Conservation (phyloP, 2,329 filamentous ascomycete genomes). For the Aureobasidium sp. region DNA sequence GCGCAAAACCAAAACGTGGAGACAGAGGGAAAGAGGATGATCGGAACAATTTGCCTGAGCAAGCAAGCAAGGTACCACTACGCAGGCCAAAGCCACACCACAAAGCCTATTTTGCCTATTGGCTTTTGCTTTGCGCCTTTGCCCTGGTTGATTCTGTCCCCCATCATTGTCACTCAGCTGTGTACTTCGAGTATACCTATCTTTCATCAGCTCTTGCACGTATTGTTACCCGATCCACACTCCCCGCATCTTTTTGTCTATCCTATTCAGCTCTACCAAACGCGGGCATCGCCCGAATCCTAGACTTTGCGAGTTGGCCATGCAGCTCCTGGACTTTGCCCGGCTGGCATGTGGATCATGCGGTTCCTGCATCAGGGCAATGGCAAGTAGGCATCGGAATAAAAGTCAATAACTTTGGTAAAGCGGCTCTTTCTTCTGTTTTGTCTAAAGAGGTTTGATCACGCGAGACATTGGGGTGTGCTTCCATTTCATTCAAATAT, state of each 20-base stretch:
- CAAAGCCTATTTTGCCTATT: neutral
- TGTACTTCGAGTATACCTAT: neutral
- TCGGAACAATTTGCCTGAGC: neutral
- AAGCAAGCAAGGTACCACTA: neutral
- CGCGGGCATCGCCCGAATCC: neutral
- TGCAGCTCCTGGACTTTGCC: no score
- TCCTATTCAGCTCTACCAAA: neutral
- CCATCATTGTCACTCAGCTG: neutral
- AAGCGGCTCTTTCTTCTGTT: neutral
- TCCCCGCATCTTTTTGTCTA: neutral
- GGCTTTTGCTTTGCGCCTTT: no score
- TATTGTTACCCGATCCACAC: neutral
- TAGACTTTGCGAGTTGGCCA: neutral
- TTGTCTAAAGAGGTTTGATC: neutral
- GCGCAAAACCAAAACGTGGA: neutral
- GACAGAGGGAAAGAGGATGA: neutral
- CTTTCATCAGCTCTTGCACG: neutral
- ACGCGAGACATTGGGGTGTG: neutral
- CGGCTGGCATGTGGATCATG: no score
- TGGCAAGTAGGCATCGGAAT: neutral
- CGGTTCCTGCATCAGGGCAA: constrained; percentile 1
- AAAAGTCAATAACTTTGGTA: neutral
- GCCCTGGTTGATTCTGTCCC: neutral
- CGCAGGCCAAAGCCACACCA: neutral
- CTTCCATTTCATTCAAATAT: neutral